phyloP scores from a whole-genome alignment of 2,329 filamentous ascomycete species.

The Paecilomyces fulvus region DNA sequence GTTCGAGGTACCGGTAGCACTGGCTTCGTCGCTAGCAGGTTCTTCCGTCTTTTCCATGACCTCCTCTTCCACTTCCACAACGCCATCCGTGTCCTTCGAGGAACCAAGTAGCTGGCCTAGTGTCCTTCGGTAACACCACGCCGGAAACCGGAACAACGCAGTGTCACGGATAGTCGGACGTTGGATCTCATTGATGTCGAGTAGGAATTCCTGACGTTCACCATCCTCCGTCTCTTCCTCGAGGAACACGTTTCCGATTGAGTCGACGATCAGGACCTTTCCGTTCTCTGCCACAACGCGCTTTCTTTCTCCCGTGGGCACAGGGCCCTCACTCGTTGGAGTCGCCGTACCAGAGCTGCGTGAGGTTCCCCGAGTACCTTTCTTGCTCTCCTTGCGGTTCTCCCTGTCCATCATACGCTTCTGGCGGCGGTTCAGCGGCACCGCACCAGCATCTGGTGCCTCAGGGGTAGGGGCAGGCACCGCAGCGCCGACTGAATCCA shows the following conservation, averaged over 20 bases:
- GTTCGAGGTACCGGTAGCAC: constrained; percentile 17
- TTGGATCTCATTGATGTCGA: constrained; percentile 80
- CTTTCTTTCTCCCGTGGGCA: constrained; percentile 70
- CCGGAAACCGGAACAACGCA: constrained; percentile 67
- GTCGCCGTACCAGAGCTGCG: constrained; percentile 42
- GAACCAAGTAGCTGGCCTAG: constrained; percentile 20
- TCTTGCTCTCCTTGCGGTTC: constrained; percentile 55
- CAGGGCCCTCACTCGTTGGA: constrained; percentile 43
- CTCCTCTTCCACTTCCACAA: constrained; percentile 11
- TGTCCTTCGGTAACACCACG: constrained; percentile 56
- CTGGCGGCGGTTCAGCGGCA: constrained; percentile 73
- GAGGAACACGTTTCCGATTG: constrained; percentile 85
- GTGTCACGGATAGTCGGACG: constrained; percentile 74
- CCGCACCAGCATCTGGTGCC: constrained; percentile 42
- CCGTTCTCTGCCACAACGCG: constrained; percentile 89
- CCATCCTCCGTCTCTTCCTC: constrained; percentile 87
- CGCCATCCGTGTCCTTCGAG: constrained; percentile 4
- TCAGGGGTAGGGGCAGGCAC: constrained; percentile 37
- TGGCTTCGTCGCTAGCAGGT: constrained; percentile 11
- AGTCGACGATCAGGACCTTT: constrained; percentile 89
- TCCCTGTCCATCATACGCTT: constrained; percentile 84
- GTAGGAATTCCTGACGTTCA: constrained; percentile 68
- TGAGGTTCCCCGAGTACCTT: constrained; percentile 28
- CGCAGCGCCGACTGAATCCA: constrained; percentile 38
- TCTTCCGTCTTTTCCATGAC: neutral